Base-by-base conservation (phyloP, 352 stramenopile species). In the Blastocystis sp. region DNA sequence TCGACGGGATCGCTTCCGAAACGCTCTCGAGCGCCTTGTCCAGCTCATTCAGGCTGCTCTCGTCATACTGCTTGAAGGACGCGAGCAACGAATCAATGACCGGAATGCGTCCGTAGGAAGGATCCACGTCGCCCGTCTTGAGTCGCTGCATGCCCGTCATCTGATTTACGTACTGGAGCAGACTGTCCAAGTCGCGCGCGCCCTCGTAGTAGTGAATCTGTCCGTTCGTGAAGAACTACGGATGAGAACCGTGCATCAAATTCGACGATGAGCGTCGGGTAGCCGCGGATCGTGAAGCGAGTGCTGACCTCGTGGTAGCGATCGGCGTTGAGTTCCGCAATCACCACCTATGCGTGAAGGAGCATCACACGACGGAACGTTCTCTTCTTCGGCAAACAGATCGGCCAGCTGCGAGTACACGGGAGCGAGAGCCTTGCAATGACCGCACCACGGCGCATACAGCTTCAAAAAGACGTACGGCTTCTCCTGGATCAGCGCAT, bases 321-420 rank as follows among this genome's bases (percentile, higher is more conserved):
- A 45, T 89, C 79, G 16, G 95, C 92, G 90, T 98, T 95, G 91
- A 98, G 96, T 94, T 97, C 97, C 76, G 93, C 95, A 90, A 98
- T 96, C 61, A 97, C 89, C 62, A 98, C 94, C 90, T 77, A 77
- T 16, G 45, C n/a, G 24, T 19, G 50, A 33, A 13, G 39, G 26
- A 50, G 16, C 2, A 50, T 16, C 2, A 9, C 26, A 9, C 10
- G 55, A 45, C 3, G 55, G 1, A 41, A 89, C 79, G 51, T 61
- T 80, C 24, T 31, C n/a, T 4, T 89, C 79, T 39, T 89, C 79
- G n/a, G 62, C 12, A 41, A 89, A 89, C 2, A 89, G 24, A 41
- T 31, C 26, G 2, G 88, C 85, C 29, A 91, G 59, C 41, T 91
- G 69, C 29, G 65, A 93, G 91, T 95, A 96, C 91, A 94, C 94